Conservation (phyloP, 176 grass and related monocot genomes). For the Avena insularis region DNA sequence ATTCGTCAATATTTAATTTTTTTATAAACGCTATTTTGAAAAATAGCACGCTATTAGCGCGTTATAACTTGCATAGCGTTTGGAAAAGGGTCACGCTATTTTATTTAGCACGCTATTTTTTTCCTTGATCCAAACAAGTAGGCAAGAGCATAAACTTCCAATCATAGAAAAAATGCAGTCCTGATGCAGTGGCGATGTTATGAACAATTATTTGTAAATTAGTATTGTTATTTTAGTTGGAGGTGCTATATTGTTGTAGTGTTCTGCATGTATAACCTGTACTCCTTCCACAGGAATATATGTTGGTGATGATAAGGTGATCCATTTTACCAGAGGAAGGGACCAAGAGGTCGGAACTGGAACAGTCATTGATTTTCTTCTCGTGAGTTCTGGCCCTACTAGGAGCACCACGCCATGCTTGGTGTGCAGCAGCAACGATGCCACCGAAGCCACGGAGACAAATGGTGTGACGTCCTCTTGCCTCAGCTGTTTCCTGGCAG, state of each 20-base stretch:
- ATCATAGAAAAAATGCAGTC: not conserved
- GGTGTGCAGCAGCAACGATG: constrained; percentile 46
- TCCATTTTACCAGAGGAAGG: constrained; percentile 81
- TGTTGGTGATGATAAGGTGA: constrained; percentile 67
- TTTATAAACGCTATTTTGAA: too few species aligned
- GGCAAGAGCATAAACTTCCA: not conserved
- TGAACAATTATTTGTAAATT: not conserved
- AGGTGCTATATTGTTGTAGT: not conserved
- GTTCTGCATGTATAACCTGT: not conserved
- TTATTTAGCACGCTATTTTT: too few species aligned
- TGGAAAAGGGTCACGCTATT: too few species aligned
- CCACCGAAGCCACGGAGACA: not conserved
- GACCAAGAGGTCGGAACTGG: constrained; percentile 78
- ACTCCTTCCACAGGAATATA: constrained; percentile 62
- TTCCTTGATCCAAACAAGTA: too few species aligned
- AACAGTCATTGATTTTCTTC: constrained; percentile 61
- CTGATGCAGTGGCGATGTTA: too few species aligned
- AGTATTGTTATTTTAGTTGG: not conserved
- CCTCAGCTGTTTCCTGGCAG: constrained; percentile 69
- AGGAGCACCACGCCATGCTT: constrained; percentile 43
- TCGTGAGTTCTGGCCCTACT: constrained; percentile 58
- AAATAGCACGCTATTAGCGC: too few species aligned
- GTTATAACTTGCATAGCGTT: too few species aligned
- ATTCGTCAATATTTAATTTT: too few species aligned
- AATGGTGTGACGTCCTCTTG: constrained; percentile 65